Conservation (phyloP, 768 basidiomycete species). For the Mycena vulgaris region DNA sequence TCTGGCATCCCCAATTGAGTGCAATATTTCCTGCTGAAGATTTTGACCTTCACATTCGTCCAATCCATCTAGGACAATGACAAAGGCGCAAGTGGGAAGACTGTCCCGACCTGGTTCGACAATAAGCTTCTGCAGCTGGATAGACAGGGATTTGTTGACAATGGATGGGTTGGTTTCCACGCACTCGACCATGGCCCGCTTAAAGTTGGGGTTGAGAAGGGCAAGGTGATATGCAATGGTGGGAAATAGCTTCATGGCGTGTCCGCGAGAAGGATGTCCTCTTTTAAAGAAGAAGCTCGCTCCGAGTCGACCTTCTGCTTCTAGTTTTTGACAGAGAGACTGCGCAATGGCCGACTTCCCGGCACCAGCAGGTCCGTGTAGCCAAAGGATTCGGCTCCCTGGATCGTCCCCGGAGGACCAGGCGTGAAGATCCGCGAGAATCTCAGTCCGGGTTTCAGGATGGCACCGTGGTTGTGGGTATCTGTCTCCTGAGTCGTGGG, state of each 20-base stretch:
- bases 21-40: not conserved
- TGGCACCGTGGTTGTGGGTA: not conserved
- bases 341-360: conserved; percentile 3
- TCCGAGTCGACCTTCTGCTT: not conserved
- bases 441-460: not conserved
- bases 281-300: not conserved
- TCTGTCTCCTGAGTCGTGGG: not conserved
- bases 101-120: not conserved
- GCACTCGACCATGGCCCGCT: not conserved
- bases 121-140: not conserved
- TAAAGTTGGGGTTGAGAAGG: not conserved
- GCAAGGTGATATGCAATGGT: not conserved
- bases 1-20: not conserved
- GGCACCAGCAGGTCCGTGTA: conserved; percentile 9
- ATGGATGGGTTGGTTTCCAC: not conserved
- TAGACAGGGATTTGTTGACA: not conserved
- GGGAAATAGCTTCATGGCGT: not conserved
- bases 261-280: not conserved
- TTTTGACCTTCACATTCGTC: not conserved
- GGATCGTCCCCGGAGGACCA: too few species aligned
- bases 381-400: not conserved
- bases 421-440: too few species aligned
- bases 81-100: not conserved
- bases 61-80: not conserved
- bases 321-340: not conserved